Base-by-base conservation (phyloP, 2,329 filamentous ascomycete species). In the Aphanoascus verrucosus region DNA sequence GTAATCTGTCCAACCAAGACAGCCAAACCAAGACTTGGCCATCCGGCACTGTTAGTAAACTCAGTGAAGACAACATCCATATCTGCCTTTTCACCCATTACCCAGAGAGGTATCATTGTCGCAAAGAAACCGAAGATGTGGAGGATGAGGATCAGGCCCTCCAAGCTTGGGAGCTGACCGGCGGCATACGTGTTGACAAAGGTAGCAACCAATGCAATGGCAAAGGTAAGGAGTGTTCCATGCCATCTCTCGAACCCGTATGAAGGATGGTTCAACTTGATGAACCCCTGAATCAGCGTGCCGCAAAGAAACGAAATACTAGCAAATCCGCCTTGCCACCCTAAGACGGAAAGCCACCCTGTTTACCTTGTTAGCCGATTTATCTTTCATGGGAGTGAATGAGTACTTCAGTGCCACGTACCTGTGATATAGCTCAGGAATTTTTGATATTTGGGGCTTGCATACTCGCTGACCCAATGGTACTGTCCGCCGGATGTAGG, bases 71-170 rank as follows among this genome's bases (percentile, higher is more conserved):
- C 72, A 2, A 69, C 66, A 12, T 67, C 60, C 0, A 72, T 65
- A 15, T 68, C 66, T 40, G 70, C 67, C 7, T 67, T 65, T 0
- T 72, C 69, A 0, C 71, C 69, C 52, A 74, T 64, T 1, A 70
- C 66, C 56, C 70, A 66, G 3, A 78, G 61, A 0, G 73, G 68
- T 20, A 78, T 72, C 9, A 79, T 62, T 52, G 78, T 74, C 0
- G 71, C 76, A 54, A 79, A 75, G 60, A 78, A 75, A 3, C 76
- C 77, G 12, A 74, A 60, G n/a, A 78, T 64, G 54, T 79, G 77
- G 3, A 79, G 59, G 23, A 76, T 67, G 6, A 78, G 63, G 19
- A 77, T 67, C 12, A 74, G 57, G 0, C 73, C 72, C 60, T 81
- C 77, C 42, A 77, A 64, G 12, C 69, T 63, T 1, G 75, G 74